A percentile compares a stretch with the other conserved stretches of the same genome.
Evolutionary conservation across 208 protist genomes (phyloP).

Genomic region (Endotrypanum monterogeii): DNA sequence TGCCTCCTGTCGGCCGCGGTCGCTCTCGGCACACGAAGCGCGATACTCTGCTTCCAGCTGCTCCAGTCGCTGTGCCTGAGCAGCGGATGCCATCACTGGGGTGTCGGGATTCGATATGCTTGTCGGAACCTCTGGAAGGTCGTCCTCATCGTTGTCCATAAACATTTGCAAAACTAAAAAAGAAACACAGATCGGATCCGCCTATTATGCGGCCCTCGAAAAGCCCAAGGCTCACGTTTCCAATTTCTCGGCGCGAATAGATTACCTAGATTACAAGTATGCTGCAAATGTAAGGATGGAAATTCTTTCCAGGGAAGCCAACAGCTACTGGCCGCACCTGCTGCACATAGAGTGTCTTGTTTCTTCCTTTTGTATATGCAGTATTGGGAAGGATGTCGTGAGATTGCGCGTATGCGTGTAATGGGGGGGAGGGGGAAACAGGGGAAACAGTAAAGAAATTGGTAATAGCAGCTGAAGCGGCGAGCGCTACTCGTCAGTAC

Average conservation of each 20-base stretch:
- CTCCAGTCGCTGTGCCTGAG: constrained; percentile 43
- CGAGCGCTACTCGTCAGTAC: not conserved
- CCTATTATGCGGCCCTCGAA: not conserved
- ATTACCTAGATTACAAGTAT: not conserved
- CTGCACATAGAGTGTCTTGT: not conserved
- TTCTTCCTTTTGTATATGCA: not conserved
- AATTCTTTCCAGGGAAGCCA: too few species aligned
- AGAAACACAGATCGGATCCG: not conserved
- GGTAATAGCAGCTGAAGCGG: not conserved
- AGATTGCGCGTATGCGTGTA: too few species aligned
- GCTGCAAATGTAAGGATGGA: not conserved
- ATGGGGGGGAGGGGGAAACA: not conserved
- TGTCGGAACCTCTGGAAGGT: constrained; percentile 49
- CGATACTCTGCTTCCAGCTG: constrained; percentile 49
- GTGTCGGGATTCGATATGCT: not conserved
- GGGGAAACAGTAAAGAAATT: not conserved
- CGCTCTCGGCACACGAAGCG: not conserved
- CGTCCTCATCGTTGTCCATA: constrained; percentile 40
- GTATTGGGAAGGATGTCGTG: not conserved
- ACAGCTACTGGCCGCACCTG: not conserved
- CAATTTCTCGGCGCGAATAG: not conserved
- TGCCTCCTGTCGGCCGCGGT: not conserved
- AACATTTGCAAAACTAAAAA: constrained; percentile 18
- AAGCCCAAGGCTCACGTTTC: not conserved
- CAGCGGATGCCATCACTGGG: constrained; percentile 3